Evolutionary conservation across 768 basidiomycete species (phyloP), one percentile per base, ranked within the genome.

Genomic region (Lepiota brunneoincarnata): DNA sequence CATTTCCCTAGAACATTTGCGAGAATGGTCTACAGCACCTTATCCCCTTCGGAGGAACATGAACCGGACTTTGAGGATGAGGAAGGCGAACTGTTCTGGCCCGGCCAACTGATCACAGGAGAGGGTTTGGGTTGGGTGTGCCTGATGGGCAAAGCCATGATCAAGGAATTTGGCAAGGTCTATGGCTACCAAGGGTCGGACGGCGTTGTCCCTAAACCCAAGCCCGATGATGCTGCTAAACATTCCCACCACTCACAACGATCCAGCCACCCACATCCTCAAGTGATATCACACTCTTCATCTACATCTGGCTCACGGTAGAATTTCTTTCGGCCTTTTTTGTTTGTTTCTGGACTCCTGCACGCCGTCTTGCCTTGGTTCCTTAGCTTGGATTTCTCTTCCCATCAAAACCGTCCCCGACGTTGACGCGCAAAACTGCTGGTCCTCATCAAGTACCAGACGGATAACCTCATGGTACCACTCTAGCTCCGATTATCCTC

Each of bases 121-220:
- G 86, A 89, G 66, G 90, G 90, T 45, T 75, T 92, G 26, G 90
- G 86, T 18, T 92, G 90, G 90, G 83, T 91, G n/a, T 91, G 89
- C 67, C 74, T 87, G 24, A 86, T 92, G 82, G 89, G 89, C 61
- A 88, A 86, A 64, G 85, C 89, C 37, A 92, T 92, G 90, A 82
- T 92, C 63, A 83, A 80, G 61, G 90, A 92, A 63, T 87, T 89
- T 61, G 88, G 89, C 58, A 84, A 82, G 62, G 77, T 82, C 31
- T 83, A 86, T 68, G 87, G 85, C 10, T 92, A 91, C 71, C 74
- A 72, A 54, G 87, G 89, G 26, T 67, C 88, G 15, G 79, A 83
- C 17, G 88, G 88, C 15, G 82, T 86, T n/a, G 80, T 91, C 31
- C 84, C 81, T 12, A 87, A 86, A 62, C 84, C 86, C 5, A 81